Evolutionary conservation across 192 early-diverging fungal genomes (phyloP), one percentile per base, ranked within the genome.

Genomic region (Backusella tuberculispora): DNA sequence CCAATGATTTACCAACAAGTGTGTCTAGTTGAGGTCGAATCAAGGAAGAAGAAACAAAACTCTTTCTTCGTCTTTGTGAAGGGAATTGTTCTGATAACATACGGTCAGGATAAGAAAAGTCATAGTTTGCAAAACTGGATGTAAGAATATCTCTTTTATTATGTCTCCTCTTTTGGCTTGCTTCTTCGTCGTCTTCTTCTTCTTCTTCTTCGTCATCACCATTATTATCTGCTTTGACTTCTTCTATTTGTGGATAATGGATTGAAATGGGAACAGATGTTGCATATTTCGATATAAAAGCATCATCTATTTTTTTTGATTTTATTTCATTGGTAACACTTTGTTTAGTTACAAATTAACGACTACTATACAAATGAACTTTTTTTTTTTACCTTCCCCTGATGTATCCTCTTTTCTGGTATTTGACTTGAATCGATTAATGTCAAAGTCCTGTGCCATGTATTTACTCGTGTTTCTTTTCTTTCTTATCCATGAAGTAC

Each of bases 191-290:
- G 19, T 13, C 71, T 48, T 42, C 13, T 12, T 48, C 38, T 0
- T 73, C 48, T 5, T 64, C 40, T 64, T 29, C 15, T 3, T 38
- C 17, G 5, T 63, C 29, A 6, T 19, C 17, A 37, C 46, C 10
- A 0, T 74, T 42, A 21, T 53, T 26, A 24, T 41, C 15, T 0
- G 29, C 34, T 40, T 60, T 15, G 1, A 19, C 29, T 17, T 66
- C 34, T 26, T 46, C 29, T 1, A 44, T 15, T 19, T 6, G 40
- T 67, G 72, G 26, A 26, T 50, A 65, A 10, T 67, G 41, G 26
- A 74, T 74, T 21, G 40, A 15, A 37, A 74, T 68, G 13, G 73
- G 73, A 17, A 74, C 63, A 24, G 73, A 74, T 42, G 73, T 74
- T 41, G 73, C 73, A 50, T 68, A 74, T 38, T 67, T 38, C 10